These are phyloP conservation scores for Penicillium crustosum DNA, from an alignment of 2,329 filamentous ascomycete species.

Conservation along the genomic window DNA sequence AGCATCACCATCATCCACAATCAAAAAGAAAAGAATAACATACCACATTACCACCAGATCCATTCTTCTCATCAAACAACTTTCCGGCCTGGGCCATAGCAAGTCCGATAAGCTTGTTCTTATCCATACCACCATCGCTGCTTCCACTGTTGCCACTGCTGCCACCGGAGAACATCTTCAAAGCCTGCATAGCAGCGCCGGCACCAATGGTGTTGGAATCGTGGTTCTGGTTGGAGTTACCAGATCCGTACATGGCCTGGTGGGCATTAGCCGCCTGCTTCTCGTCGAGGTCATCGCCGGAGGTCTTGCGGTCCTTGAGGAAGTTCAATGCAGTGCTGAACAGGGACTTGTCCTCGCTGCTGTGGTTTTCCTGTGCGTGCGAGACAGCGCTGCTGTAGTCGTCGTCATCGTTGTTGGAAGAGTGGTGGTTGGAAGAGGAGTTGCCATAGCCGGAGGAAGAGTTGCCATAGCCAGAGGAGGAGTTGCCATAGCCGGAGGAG, in stretches of 20 bases:
- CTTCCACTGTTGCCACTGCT: conserved; percentile 26
- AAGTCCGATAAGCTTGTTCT: conserved; percentile 79
- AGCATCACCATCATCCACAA: conserved; percentile 5
- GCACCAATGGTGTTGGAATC: conserved; percentile 43
- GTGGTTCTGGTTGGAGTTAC: conserved; percentile 45
- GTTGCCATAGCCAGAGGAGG: conserved; percentile 8
- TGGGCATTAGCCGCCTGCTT: conserved; percentile 70
- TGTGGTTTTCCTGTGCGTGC: conserved; percentile 57
- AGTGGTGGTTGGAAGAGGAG: conserved; percentile 15
- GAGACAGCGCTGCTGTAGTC: conserved; percentile 56
- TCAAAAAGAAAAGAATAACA: conserved; percentile 25
- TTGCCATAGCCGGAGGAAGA: no score
- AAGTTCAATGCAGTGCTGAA: conserved; percentile 59
- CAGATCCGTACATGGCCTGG: conserved; percentile 67
- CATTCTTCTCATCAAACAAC: conserved; percentile 63
- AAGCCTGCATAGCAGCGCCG: conserved; percentile 57
- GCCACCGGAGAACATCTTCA: conserved; percentile 65
- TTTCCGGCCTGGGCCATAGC: conserved; percentile 87
- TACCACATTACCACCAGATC: conserved; percentile 54
- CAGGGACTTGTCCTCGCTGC: conserved; percentile 51
- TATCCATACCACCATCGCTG: conserved; percentile 52
- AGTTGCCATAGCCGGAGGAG: no score
- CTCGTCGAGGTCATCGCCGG: conserved; percentile 58
- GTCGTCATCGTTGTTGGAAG: conserved; percentile 34
- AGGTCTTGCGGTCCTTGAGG: conserved; percentile 51